Evolutionary conservation across 768 basidiomycete genomes (phyloP), one percentile per base, ranked within the genome.

Genomic region (Trametes cinnabarina): DNA sequence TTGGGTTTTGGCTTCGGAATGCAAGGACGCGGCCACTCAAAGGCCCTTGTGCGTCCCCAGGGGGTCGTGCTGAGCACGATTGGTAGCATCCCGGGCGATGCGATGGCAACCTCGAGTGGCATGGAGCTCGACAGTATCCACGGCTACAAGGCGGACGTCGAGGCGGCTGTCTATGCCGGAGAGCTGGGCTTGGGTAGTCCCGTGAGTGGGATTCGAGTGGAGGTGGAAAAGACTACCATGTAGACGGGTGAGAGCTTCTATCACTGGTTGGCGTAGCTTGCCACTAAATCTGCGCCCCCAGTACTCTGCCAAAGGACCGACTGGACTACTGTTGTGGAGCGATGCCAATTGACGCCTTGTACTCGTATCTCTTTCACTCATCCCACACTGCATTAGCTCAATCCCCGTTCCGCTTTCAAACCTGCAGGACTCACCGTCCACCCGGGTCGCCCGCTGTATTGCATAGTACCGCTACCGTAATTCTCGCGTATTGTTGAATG

Each of bases 171-270:
- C 43, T 48, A 51, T 30, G 53, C 20, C 40, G 54, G 51, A 9
- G 62, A 62, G 17, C 34, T 65, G 9, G 51, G 57, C 15, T 17
- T 64, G 15, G 58, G 57, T 28, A 57, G 63, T 55, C 63, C 58
- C 14, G 64, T 67, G 17, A 64, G 63, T 22, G 69, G 70, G 5
- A 71, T 71, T 30, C 55, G 70, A 48, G 68, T 71, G 20, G 69
- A 71, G 25, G 68, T 71, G 20, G 69, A 71, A 63, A 70, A 68
- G 63, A 70, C 69, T 26, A 68, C 69, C 35, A 70, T 68, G 69
- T 69, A 44, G 34, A 56, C 15, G 50, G 41, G 55, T 57, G 48
- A 50, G 55, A n/a, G 3, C 8, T 7, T n/a, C n/a, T 10, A 9
- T 3, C 12, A 14, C 20, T 3, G 1, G 4, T 49, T 11, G 9